Percentiles rank a stretch among this genome's conserved stretches.
Conservation (phyloP, 2,329 filamentous ascomycete species). For the Aspergillus eucalypticola region DNA sequence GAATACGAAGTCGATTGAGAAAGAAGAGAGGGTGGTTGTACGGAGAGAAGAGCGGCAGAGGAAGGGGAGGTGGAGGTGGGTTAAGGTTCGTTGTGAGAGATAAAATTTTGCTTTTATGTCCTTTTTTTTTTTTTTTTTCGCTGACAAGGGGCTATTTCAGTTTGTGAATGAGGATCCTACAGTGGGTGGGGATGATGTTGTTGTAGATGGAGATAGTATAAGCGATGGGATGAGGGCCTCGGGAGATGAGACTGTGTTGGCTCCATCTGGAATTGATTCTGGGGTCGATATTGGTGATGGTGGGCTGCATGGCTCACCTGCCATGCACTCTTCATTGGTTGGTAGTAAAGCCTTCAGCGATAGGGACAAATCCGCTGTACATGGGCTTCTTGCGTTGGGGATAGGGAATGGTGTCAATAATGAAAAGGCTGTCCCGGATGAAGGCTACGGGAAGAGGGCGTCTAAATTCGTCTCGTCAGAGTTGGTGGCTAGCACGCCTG, state of each 20-base stretch:
- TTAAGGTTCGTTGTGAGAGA: background rate
- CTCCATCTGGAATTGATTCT: too few species aligned
- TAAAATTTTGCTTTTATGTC: background rate
- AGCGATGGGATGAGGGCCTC: too few species aligned
- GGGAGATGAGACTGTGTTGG: background rate
- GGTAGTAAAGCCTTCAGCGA: conserved; percentile 18
- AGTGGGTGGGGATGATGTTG: background rate
- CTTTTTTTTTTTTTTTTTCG: too few species aligned
- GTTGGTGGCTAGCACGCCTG: too few species aligned
- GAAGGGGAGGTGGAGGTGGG: background rate
- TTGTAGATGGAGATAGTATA: too few species aligned
- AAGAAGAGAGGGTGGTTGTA: too few species aligned
- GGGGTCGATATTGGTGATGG: background rate
- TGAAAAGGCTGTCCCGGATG: background rate
- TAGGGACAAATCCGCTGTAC: conserved; percentile 29
- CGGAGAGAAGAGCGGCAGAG: background rate
- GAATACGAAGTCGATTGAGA: too few species aligned
- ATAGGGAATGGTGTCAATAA: background rate
- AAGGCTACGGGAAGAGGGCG: background rate
- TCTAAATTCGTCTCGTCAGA: too few species aligned
- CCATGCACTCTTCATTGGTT: background rate
- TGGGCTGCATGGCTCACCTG: background rate
- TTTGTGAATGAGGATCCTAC: conserved; percentile 29
- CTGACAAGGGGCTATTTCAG: conserved; percentile 4
- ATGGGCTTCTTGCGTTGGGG: conserved; percentile 28